Conservation (phyloP, 139 green algal genomes). For the Chlorella sp. region DNA sequence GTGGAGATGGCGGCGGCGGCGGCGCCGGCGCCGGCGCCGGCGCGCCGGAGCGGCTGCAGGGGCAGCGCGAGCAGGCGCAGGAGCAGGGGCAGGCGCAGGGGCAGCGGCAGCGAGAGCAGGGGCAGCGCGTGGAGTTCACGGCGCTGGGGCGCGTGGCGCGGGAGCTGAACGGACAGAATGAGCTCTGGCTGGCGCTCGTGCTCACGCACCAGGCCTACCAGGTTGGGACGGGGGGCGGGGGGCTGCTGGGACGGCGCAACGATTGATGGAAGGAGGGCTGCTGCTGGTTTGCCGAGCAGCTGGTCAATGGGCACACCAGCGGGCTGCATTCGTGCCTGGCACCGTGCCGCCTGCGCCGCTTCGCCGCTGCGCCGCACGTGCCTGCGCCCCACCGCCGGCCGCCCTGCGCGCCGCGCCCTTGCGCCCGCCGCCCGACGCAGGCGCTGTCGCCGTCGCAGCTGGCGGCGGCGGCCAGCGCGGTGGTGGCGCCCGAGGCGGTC, state of each 20-base stretch:
- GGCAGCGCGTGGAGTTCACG: constrained; percentile 10
- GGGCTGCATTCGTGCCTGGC: too few relatives aligned
- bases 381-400: too few relatives aligned
- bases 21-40: background rate
- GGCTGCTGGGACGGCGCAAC: too few relatives aligned
- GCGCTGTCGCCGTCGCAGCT: constrained; percentile 14
- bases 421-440: too few relatives aligned
- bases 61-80: too few relatives aligned
- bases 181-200: constrained; percentile 88
- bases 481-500: constrained; percentile 61
- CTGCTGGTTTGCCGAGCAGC: too few relatives aligned
- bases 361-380: too few relatives aligned
- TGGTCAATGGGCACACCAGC: too few relatives aligned
- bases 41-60: background rate
- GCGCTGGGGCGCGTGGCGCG: constrained; percentile 72
- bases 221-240: too few relatives aligned
- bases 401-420: too few relatives aligned
- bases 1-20: background rate
- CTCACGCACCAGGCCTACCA: constrained; percentile 65
- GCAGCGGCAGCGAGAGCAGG: background rate
- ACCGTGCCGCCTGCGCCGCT: too few relatives aligned
- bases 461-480: constrained; percentile 11
- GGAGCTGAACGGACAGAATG: constrained; percentile 76
- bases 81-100: background rate
- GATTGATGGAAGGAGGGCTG: too few relatives aligned